Evolutionary conservation across 805 yeast genomes (phyloP), one percentile per base, ranked within the genome.

Genomic region (Lachancea fermentati): DNA sequence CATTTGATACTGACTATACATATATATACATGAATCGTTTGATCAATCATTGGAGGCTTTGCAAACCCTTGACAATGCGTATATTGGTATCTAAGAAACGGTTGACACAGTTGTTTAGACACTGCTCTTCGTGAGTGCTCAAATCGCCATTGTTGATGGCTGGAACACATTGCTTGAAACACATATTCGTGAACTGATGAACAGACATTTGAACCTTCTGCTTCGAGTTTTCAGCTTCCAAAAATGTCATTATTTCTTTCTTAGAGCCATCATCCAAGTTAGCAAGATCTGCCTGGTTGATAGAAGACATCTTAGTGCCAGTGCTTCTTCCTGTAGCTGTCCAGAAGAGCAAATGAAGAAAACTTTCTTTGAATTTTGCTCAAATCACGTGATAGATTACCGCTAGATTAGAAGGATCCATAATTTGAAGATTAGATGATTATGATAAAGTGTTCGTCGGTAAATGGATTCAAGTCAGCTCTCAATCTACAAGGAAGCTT

Each of bases 11-110:
- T 22, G 26, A 22, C 26, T 11, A 11, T 22, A 22, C 11, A 22
- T 22, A 22, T 22, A 22, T 22, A 22, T 11, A 22, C 11, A 11
- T n/a, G n/a, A n/a, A n/a, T n/a, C n/a, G n/a, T n/a, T n/a, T n/a
- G n/a, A n/a, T n/a, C n/a, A 3, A 17, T 50, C 46, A 55, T 43
- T 58, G 58, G 19, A 52, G 46, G 34, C 52, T 49, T 49, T 62
- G 67, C 33, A 62, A 39, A 33, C 69, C 68, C 46, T 83, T 79
- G 14, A 89, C 95, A 37, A 89, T 81, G 65, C 80, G 76, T 59
- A 85, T 81, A 62, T 88, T 89, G 29, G 94, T 83, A 60, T 89
- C 96, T 52, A 89, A 70, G 62, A 84, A 89, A 50, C 95, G 68
- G 65, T 85, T 82, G 51, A 89, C 77, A 63, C 97, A 89, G 67